phyloP scores from a whole-genome alignment of 179 eudicot genomes.

The Drosera spatulata region DNA sequence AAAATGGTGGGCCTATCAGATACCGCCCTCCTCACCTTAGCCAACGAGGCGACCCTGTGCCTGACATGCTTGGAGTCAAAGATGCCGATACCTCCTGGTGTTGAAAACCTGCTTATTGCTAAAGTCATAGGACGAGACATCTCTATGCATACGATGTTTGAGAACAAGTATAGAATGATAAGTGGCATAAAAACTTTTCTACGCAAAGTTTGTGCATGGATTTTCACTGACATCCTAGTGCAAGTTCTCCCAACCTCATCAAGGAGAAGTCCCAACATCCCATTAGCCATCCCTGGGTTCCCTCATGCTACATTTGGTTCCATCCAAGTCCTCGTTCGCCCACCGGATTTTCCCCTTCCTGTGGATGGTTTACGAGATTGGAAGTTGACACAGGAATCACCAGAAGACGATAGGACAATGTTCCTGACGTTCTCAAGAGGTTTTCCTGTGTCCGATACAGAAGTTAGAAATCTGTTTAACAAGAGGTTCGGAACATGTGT shows the following conservation, averaged over 20 bases:
- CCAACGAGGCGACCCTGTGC: conserved; percentile 26
- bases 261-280: background rate
- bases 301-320: conserved; percentile 25
- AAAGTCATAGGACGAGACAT: conserved; percentile 16
- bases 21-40: conserved; percentile 17
- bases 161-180: conserved; percentile 22
- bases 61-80: conserved; percentile 15
- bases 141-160: conserved; percentile 12
- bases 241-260: conserved; percentile 12
- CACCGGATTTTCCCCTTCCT: conserved; percentile 5
- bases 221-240: conserved; percentile 35
- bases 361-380: conserved; percentile 16
- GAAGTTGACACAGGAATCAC: conserved; percentile 18
- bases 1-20: conserved; percentile 8
- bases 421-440: conserved; percentile 43
- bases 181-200: conserved; percentile 28
- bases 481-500: conserved; percentile 33
- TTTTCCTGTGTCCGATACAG: conserved; percentile 20
- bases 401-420: conserved; percentile 25
- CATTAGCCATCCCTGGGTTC: conserved; percentile 18
- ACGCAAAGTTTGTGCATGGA: conserved; percentile 26
- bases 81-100: conserved; percentile 10
- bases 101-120: conserved; percentile 19
- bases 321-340: conserved; percentile 7
- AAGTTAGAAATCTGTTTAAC: conserved; percentile 19